phyloP scores from a whole-genome alignment of 2,329 filamentous ascomycete species.

The Claviceps sp. region DNA sequence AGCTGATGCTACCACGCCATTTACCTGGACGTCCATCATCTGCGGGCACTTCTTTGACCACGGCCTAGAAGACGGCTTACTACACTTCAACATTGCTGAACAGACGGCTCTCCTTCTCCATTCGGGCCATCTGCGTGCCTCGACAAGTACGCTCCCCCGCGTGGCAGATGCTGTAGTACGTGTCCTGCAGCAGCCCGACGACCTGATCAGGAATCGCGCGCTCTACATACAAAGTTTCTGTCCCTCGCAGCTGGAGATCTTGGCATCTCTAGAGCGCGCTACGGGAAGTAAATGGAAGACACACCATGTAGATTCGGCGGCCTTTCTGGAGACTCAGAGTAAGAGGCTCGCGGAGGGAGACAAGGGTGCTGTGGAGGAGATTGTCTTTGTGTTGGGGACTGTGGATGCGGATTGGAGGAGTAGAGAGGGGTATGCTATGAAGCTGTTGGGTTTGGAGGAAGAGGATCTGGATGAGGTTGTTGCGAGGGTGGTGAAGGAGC shows the following conservation, averaged over 20 bases:
- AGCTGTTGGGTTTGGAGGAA: slow-evolving; percentile 30
- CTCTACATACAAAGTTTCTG: slow-evolving; percentile 34
- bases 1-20: slow-evolving; percentile 12
- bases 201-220: slow-evolving; percentile 32
- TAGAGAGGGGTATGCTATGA: slow-evolving; percentile 32
- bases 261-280: slow-evolving; percentile 35
- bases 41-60: slow-evolving; percentile 38
- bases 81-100: slow-evolving; percentile 30
- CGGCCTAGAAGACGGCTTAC: slow-evolving; percentile 24
- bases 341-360: slow-evolving; percentile 24
- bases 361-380: slow-evolving; percentile 26
- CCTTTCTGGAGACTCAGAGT: slow-evolving; percentile 26
- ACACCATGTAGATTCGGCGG: slow-evolving; percentile 21
- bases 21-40: slow-evolving; percentile 38
- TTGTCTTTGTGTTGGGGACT: slow-evolving; percentile 35
- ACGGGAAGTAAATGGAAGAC: slow-evolving; percentile 28
- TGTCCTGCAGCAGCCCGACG: slow-evolving; percentile 31
- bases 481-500: slow-evolving; percentile 17
- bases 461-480: slow-evolving; percentile 32
- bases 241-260: slow-evolving; percentile 32
- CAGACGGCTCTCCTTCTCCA: slow-evolving; percentile 34
- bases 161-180: slow-evolving; percentile 36
- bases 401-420: slow-evolving; percentile 35
- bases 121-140: slow-evolving; percentile 35
- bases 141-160: slow-evolving; percentile 32